These are phyloP conservation scores for Wickerhamomyces canadensis DNA, from an alignment of 805 yeast species.

Conservation along the genomic window DNA sequence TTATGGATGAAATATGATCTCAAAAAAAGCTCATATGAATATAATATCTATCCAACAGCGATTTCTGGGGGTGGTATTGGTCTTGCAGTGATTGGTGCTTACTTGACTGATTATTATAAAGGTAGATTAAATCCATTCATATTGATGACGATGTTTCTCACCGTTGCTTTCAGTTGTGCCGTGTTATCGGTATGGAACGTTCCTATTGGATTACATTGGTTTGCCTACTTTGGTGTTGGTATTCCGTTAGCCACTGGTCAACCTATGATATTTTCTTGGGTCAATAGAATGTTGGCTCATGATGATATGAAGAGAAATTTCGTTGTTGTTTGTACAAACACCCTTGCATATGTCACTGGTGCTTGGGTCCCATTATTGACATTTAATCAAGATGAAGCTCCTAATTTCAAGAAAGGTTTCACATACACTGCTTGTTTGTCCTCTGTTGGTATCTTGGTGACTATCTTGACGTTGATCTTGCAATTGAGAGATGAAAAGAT, in stretches of 20 bases:
- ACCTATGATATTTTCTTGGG: constrained; percentile 53
- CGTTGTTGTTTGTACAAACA: constrained; percentile 36
- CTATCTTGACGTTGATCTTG: neutral
- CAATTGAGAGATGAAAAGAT: neutral
- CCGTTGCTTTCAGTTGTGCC: constrained; percentile 36
- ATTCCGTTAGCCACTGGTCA: constrained; percentile 48
- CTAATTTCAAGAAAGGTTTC: constrained; percentile 31
- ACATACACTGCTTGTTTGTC: neutral
- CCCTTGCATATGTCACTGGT: constrained; percentile 35
- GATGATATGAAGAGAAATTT: constrained; percentile 30
- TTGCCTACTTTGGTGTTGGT: constrained; percentile 42
- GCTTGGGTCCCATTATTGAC: constrained; percentile 38
- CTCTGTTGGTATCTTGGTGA: neutral
- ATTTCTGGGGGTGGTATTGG: constrained; percentile 35
- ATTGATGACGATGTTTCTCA: constrained; percentile 31
- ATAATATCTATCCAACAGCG: constrained; percentile 38
- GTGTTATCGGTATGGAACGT: constrained; percentile 43
- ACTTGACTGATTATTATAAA: constrained; percentile 31
- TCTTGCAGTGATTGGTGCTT: constrained; percentile 31
- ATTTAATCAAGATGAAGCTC: constrained; percentile 34
- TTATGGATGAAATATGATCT: constrained; percentile 40
- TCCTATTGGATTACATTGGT: constrained; percentile 44
- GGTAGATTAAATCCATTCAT: constrained; percentile 33
- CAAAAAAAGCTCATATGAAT: constrained; percentile 27
- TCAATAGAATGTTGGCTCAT: constrained; percentile 37